These are phyloP conservation scores for Cyclotella atomus DNA, from an alignment of 108 stramenopile species.

Conservation along the genomic window DNA sequence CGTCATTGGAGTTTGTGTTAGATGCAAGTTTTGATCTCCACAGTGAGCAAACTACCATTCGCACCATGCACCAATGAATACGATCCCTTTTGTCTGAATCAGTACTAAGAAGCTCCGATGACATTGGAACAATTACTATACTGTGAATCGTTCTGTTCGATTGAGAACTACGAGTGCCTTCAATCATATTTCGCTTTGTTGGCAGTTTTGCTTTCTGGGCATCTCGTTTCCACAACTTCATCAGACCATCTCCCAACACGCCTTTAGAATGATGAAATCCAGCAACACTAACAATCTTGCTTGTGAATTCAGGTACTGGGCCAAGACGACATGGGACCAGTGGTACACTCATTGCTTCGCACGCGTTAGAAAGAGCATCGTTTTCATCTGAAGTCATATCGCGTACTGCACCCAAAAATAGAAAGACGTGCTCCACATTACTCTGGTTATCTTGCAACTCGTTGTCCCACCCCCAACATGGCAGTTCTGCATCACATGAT, in stretches of 20 bases:
- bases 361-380: conserved; percentile 48
- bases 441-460: conserved; percentile 12
- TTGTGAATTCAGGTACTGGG: conserved; percentile 76
- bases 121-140: conserved; percentile 56
- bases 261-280: conserved; percentile 61
- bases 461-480: conserved; percentile 55
- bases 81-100: conserved; percentile 55
- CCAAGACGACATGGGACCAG: conserved; percentile 67
- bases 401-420: conserved; percentile 79
- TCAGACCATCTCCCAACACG: conserved; percentile 35
- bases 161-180: not conserved
- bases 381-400: conserved; percentile 72
- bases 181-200: conserved; percentile 6
- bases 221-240: conserved; percentile 36
- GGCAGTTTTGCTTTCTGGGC: not conserved
- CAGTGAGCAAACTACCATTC: conserved; percentile 65
- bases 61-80: conserved; percentile 69
- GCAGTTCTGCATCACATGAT: conserved; percentile 67
- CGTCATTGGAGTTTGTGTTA: conserved; percentile 3
- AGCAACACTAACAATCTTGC: conserved; percentile 72
- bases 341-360: conserved; percentile 43
- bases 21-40: conserved; percentile 75
- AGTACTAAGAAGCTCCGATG: conserved; percentile 26
- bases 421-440: conserved; percentile 29
- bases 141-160: conserved; percentile 54